Base-by-base conservation (phyloP, 192 early-diverging fungal species). In the Pilaira anomala region DNA sequence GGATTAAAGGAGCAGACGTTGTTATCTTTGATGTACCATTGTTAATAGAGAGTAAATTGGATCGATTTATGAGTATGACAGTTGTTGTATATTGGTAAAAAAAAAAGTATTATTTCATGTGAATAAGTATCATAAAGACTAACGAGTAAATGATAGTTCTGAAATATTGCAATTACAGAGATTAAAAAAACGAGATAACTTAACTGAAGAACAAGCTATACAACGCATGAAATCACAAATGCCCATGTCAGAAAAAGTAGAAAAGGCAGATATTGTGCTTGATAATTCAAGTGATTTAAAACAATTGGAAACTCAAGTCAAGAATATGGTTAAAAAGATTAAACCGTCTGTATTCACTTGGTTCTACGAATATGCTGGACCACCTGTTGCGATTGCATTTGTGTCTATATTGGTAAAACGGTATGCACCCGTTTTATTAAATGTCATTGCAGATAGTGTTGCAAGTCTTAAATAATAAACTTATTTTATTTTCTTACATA, bases 21-120 rank as follows among this genome's bases (percentile, higher is more conserved):
- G 88, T 90, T 11, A 79, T 99, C 1, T 77, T 98, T 44, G 97
- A 99, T 72, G 91, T 91, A 1, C 97, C 97, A n/a, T 74, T 99
- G 48, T 79, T 99, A 58, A 87, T 93, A 52, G 97, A 99, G 67
- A 83, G 88, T 14, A 85, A 89, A 13, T 67, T 97, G 59, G 78
- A 91, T 66, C 77, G 77, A 46, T 85, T 87, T 62, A 86, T 96
- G 25, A 83, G 82, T 40, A 67, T 76, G 5, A 85, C 85, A 7
- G 76, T 91, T 22, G 95, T 98, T 1, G 87, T 98, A 2, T 93
- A 88, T 60, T 89, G 88, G 89, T 92, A 77, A 49, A 28, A 18
- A 9, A 6, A 2, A 16, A 0, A 16, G 30, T 26, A 18, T 7
- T 21, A 64, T 7, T 24, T n/a, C n/a, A 36, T 0, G 7, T 3